A percentile compares a stretch with the other conserved stretches of the same genome.
Conservation (phyloP, 306 rosid genomes). For the Geum urbanum region DNA sequence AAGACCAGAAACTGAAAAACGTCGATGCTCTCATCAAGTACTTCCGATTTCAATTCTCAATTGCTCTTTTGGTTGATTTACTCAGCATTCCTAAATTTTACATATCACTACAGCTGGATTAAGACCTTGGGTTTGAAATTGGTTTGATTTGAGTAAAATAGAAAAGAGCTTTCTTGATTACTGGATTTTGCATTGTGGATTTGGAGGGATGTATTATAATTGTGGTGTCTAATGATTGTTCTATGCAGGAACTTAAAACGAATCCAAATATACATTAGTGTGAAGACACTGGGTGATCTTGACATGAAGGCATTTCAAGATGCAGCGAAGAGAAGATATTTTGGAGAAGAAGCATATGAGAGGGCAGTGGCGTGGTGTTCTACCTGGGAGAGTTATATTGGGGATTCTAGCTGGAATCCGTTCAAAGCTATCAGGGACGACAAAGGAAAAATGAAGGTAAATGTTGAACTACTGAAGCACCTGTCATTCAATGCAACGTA, state of each 20-base stretch:
- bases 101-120: too few species aligned
- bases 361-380: not conserved
- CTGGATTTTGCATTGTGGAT: not conserved
- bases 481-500: too few species aligned
- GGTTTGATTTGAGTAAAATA: not conserved
- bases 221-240: not conserved
- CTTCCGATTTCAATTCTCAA: too few species aligned
- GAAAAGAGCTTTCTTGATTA: not conserved
- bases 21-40: too few species aligned
- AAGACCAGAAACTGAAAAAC: too few species aligned
- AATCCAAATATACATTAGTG: not conserved
- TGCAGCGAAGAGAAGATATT: not conserved
- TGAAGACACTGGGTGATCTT: constrained; percentile 8
- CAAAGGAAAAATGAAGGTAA: not conserved
- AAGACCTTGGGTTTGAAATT: too few species aligned
- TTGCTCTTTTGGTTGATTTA: too few species aligned
- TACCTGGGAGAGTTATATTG: not conserved
- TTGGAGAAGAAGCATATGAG: constrained; percentile 5
- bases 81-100: too few species aligned
- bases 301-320: constrained; percentile 6
- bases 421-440: not conserved
- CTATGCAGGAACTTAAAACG: not conserved
- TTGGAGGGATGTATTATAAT: not conserved
- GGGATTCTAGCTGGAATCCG: constrained; percentile 3
- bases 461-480: not conserved